Evolutionary conservation across 164 flowering plant genomes (phyloP).

Genomic region (Buxus sempervirens): DNA sequence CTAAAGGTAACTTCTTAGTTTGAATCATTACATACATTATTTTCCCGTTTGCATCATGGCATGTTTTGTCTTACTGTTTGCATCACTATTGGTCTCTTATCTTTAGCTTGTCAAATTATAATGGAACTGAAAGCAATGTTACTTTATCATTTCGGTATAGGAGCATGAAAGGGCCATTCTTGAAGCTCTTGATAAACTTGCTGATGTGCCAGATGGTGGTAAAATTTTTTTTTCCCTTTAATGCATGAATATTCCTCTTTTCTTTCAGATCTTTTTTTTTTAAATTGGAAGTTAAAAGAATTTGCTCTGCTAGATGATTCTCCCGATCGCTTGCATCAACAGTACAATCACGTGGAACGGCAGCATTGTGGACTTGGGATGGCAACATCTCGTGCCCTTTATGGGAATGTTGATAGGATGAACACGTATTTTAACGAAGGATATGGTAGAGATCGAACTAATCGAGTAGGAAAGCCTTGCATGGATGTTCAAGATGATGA

Average conservation of each 20-base stretch:
- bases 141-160: constrained; percentile 16
- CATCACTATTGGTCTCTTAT: no score
- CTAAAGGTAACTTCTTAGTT: constrained; percentile 16
- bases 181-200: constrained; percentile 28
- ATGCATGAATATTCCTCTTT: not conserved
- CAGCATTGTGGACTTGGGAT: not conserved
- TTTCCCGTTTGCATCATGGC: not conserved
- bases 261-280: not conserved
- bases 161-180: constrained; percentile 30
- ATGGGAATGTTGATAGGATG: constrained; percentile 9
- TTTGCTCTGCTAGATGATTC: constrained; percentile 13
- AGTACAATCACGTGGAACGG: not conserved
- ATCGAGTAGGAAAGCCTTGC: constrained; percentile 5
- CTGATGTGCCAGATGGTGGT: constrained; percentile 22
- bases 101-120: not conserved
- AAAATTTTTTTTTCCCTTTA: constrained; percentile 14
- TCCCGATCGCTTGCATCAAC: constrained; percentile 7
- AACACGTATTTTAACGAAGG: constrained; percentile 8
- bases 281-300: not conserved
- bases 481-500: constrained; percentile 6
- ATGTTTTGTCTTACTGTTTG: not conserved
- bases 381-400: not conserved
- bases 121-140: not conserved
- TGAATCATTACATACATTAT: not conserved
- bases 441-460: not conserved